Conservation (phyloP, 805 yeast species). For the Ogataea henricii region DNA sequence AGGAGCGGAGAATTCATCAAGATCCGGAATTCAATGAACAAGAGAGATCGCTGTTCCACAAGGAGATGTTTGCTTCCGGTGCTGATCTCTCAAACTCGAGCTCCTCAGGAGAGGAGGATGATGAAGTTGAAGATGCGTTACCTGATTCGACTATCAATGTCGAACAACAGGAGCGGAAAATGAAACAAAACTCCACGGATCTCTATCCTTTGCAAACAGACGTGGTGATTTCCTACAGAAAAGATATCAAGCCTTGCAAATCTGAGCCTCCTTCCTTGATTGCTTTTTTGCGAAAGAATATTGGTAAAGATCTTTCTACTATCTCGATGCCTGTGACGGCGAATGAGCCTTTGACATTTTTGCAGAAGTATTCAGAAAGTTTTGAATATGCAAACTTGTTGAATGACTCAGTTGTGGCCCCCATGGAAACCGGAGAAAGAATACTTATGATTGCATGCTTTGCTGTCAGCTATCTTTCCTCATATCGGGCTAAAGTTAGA, state of each 20-base stretch:
- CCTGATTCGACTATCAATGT: no score
- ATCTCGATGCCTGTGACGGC: slow-evolving; percentile 93
- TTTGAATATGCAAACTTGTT: slow-evolving; percentile 75
- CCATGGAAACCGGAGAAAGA: slow-evolving; percentile 55
- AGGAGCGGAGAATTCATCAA: slow-evolving; percentile 6
- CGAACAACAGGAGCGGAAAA: neutral
- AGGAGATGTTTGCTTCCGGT: slow-evolving; percentile 10
- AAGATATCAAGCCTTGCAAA: slow-evolving; percentile 56
- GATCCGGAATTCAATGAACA: slow-evolving; percentile 16
- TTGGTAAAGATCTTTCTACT: slow-evolving; percentile 85
- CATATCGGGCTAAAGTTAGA: slow-evolving; percentile 72
- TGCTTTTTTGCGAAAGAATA: slow-evolving; percentile 80
- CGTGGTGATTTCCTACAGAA: slow-evolving; percentile 50
- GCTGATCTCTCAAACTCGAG: slow-evolving; percentile 8
- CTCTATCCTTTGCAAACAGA: slow-evolving; percentile 71
- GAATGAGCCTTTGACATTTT: slow-evolving; percentile 85
- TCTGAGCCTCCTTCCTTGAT: slow-evolving; percentile 81
- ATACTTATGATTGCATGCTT: slow-evolving; percentile 74
- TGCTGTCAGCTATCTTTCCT: slow-evolving; percentile 74
- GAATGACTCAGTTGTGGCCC: slow-evolving; percentile 56
- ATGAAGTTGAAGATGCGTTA: slow-evolving; percentile 8
- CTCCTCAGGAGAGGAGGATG: slow-evolving; percentile 20
- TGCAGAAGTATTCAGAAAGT: slow-evolving; percentile 78
- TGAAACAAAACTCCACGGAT: slow-evolving; percentile 26
- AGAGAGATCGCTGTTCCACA: slow-evolving; percentile 6